Percentiles rank a stretch among this genome's conserved stretches.
phyloP scores from a whole-genome alignment of 2,329 filamentous ascomycete species.

The Aureobasidium sp. region DNA sequence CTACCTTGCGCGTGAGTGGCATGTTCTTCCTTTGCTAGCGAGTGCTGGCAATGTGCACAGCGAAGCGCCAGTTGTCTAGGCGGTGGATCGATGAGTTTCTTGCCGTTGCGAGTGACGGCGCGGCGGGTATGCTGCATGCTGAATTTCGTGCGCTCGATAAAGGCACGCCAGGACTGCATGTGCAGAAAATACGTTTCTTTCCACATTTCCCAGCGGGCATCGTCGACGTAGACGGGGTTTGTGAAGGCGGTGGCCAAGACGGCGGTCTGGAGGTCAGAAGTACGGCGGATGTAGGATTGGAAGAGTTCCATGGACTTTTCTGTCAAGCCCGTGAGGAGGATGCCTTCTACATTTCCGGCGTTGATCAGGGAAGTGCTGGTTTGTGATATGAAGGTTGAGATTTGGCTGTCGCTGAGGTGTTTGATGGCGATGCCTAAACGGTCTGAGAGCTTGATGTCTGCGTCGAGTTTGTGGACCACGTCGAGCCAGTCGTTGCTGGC shows the following conservation, averaged over 20 bases:
- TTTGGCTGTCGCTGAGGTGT: constrained; percentile 54
- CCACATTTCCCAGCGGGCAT: constrained; percentile 67
- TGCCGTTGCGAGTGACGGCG: constrained; percentile 54
- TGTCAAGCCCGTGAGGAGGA: constrained; percentile 69
- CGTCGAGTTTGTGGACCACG: constrained; percentile 56
- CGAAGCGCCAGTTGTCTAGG: constrained; percentile 64
- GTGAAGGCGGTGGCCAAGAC: constrained; percentile 67
- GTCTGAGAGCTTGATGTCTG: constrained; percentile 62
- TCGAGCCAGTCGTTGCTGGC: constrained; percentile 62
- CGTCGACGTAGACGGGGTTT: constrained; percentile 67
- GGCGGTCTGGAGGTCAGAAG: constrained; percentile 70
- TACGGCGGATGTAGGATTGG: constrained; percentile 66
- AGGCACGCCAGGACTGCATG: constrained; percentile 62
- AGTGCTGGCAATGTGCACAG: constrained; percentile 63
- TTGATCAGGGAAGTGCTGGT: constrained; percentile 53
- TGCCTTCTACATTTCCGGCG: constrained; percentile 66
- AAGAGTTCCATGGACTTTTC: constrained; percentile 66
- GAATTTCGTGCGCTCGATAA: constrained; percentile 68
- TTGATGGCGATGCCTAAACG: constrained; percentile 64
- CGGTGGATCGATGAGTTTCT: constrained; percentile 55
- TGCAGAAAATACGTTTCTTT: constrained; percentile 65
- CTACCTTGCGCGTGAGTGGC: constrained; percentile 17
- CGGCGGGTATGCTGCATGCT: constrained; percentile 67
- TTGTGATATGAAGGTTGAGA: constrained; percentile 36
- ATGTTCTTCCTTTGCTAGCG: constrained; percentile 39